Conservation (phyloP, 805 yeast species). For the Candida montana region DNA sequence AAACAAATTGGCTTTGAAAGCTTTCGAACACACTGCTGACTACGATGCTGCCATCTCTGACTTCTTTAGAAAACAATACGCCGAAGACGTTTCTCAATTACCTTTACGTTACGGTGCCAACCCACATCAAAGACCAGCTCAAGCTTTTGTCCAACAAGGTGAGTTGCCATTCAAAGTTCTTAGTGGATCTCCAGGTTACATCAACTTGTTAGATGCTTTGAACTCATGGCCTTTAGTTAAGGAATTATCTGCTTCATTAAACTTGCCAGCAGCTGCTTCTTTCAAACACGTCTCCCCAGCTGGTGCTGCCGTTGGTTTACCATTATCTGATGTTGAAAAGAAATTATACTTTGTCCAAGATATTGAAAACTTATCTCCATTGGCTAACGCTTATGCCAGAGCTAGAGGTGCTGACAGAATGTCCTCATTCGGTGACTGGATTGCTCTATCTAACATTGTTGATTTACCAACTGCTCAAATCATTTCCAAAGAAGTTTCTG, state of each 20-base stretch:
- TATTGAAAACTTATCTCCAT: constrained; percentile 90
- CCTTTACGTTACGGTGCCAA: constrained; percentile 97
- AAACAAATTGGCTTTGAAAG: constrained; percentile 87
- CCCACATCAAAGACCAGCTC: constrained; percentile 99
- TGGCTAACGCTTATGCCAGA: constrained; percentile 97
- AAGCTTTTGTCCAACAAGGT: constrained; percentile 84
- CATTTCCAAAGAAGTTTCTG: constrained; percentile 95
- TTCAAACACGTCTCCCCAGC: constrained; percentile 99
- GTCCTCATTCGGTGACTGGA: constrained; percentile 98
- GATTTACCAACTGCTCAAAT: constrained; percentile 95
- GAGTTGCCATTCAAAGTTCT: constrained; percentile 91
- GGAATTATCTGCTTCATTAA: constrained; percentile 89
- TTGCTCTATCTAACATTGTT: constrained; percentile 93
- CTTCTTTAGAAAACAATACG: constrained; percentile 94
- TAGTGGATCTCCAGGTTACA: constrained; percentile 95
- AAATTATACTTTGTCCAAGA: constrained; percentile 92
- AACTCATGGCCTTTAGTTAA: constrained; percentile 99
- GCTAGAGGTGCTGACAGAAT: constrained; percentile 99
- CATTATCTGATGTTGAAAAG: constrained; percentile 86
- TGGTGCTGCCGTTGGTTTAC: constrained; percentile 96
- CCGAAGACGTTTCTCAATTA: constrained; percentile 84
- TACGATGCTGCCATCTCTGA: constrained; percentile 95
- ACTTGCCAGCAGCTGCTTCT: constrained; percentile 97
- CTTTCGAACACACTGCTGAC: constrained; percentile 97
- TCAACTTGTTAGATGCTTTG: constrained; percentile 91